phyloP scores from a whole-genome alignment of 352 stramenopile genomes.

The Pythium monospermum region DNA sequence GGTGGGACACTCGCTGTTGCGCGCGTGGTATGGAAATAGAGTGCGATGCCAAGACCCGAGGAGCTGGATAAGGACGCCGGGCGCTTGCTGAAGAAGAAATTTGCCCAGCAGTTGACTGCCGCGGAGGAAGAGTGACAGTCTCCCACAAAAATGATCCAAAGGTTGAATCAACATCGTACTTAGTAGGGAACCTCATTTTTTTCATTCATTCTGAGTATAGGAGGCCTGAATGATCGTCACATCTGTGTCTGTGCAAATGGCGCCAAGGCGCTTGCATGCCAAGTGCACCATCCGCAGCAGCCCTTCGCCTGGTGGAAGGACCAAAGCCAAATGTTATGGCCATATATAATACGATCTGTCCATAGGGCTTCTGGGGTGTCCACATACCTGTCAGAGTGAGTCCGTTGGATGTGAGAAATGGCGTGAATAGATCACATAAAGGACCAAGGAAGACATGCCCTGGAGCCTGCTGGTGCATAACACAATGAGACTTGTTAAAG shows the following conservation, averaged over 20 bases:
- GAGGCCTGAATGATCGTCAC: slow-evolving; percentile 11
- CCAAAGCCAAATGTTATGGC: not conserved
- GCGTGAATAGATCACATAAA: slow-evolving; percentile 29
- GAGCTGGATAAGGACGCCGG: too few relatives aligned
- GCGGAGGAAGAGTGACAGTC: not conserved
- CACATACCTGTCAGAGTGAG: slow-evolving; percentile 29
- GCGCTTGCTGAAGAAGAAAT: too few relatives aligned
- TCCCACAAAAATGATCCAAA: too few relatives aligned
- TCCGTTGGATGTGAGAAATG: slow-evolving; percentile 29
- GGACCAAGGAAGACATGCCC: slow-evolving; percentile 28
- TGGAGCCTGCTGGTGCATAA: slow-evolving; percentile 2
- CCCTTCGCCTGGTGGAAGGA: slow-evolving; percentile 8
- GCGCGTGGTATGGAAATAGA: too few relatives aligned
- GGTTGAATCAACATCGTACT: slow-evolving; percentile 6
- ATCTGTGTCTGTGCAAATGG: not conserved
- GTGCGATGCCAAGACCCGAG: too few relatives aligned
- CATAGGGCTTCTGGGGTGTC: too few relatives aligned
- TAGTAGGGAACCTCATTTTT: not conserved
- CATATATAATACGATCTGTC: too few relatives aligned
- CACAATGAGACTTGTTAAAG: not conserved
- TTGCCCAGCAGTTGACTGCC: too few relatives aligned
- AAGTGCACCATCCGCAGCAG: slow-evolving; percentile 15
- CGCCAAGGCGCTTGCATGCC: slow-evolving; percentile 4
- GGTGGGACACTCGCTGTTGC: too few relatives aligned
- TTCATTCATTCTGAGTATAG: not conserved